Conservation (phyloP, 495 filamentous ascomycete species). For the Podospora tetraspora region DNA sequence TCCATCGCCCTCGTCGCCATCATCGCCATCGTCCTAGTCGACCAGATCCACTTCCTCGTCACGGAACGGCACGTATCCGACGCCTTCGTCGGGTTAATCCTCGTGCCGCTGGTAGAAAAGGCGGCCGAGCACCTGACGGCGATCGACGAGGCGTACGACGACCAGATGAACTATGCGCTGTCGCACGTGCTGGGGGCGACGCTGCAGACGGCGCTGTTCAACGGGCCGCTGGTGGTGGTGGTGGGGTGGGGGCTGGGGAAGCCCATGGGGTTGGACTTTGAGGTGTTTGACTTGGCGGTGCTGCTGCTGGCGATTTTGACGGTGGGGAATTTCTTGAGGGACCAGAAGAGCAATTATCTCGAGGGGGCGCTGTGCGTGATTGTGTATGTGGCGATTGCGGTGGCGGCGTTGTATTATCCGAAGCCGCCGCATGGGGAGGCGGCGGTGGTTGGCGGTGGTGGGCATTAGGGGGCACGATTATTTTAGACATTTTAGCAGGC, state of each 20-base stretch:
- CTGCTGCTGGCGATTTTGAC: conserved; percentile 85
- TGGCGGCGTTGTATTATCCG: conserved; percentile 59
- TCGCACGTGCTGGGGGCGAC: conserved; percentile 83
- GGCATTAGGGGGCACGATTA: background rate
- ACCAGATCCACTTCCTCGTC: conserved; percentile 73
- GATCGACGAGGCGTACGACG: conserved; percentile 85
- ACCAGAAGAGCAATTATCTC: conserved; percentile 75
- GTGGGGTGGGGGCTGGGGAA: conserved; percentile 75
- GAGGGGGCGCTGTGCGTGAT: conserved; percentile 73
- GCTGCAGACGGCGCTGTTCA: conserved; percentile 86
- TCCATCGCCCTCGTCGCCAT: conserved; percentile 70
- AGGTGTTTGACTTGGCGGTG: conserved; percentile 81
- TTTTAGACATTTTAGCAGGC: background rate
- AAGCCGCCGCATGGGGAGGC: conserved; percentile 33
- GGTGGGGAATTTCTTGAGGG: conserved; percentile 73
- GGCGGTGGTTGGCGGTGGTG: conserved; percentile 4
- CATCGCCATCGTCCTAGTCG: conserved; percentile 76
- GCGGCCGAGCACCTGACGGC: conserved; percentile 85
- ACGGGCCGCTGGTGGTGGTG: conserved; percentile 76
- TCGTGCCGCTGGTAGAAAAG: conserved; percentile 85
- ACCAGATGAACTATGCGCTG: conserved; percentile 85
- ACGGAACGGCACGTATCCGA: conserved; percentile 59
- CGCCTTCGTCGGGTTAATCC: conserved; percentile 71
- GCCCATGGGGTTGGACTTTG: conserved; percentile 76
- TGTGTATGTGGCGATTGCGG: conserved; percentile 59